Evolutionary conservation across 139 green algal species (phyloP), one percentile per base, ranked within the genome.

Genomic region (Asterochloris erici): DNA sequence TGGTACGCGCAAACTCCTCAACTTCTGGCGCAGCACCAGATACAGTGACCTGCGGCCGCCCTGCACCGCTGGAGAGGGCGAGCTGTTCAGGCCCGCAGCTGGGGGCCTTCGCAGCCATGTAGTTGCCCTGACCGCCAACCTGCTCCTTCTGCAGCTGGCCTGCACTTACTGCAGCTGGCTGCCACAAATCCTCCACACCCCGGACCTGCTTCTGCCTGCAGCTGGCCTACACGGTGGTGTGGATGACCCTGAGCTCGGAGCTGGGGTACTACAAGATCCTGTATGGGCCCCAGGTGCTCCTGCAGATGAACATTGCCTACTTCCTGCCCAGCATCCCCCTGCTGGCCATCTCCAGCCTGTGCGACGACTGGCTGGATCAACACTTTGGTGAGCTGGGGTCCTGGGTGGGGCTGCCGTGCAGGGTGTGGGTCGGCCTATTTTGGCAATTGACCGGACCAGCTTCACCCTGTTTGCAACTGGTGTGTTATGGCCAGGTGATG

Each of bases 241-340:
- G 91, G 91, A 87, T 96, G 66, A 84, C 93, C 12, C 84, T 95
- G n/a, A 88, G 81, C 12, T 92, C 86, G 0, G 79, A 94, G 81
- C 88, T 97, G 38, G 88, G 82, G 14, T 91, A 93, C 79, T 96
- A 95, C 85, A 88, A 84, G 60, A 86, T 85, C 28, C 81, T 93
- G 70, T 95, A 93, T 68, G 93, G 93, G 0, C 93, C 92, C 0
- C 86, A 91, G 73, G 84, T 90, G 0, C 86, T 96, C 66, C 85
- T 96, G 26, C 86, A 92, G 86, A 86, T 96, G 78, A 95, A 95
- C 76, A 88, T 96, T 10, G 91, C 90, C 14, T 96, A 94, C 84
- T 95, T 93, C 79, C 54, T 95, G 66, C 93, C 93, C 64, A 91
- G 84, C 84, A 96, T 95, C 74, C 93, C 93, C 6, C 85, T 95